Conservation (phyloP, 2,329 filamentous ascomycete genomes). For the Tolypocladium guangdongense region DNA sequence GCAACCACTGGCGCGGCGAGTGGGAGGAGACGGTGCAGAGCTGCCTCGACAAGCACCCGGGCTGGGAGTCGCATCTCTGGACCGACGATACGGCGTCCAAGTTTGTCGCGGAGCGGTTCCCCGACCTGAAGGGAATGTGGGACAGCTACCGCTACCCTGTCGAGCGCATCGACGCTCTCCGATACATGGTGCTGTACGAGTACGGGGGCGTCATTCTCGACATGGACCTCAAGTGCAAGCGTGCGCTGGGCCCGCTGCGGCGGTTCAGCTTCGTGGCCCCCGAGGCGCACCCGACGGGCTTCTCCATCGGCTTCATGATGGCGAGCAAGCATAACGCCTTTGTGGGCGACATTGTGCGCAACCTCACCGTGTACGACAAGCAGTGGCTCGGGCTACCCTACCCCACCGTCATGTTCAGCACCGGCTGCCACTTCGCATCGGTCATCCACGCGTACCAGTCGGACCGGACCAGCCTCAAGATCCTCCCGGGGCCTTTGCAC, state of each 20-base stretch:
- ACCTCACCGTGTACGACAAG: slow-evolving; percentile 22
- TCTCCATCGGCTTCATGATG: slow-evolving; percentile 32
- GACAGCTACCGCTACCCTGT: slow-evolving; percentile 54
- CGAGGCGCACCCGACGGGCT: slow-evolving; percentile 26
- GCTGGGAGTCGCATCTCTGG: slow-evolving; percentile 17
- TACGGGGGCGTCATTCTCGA: slow-evolving; percentile 19
- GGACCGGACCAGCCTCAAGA: slow-evolving; percentile 20
- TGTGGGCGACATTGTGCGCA: slow-evolving; percentile 20
- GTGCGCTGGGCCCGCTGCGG: slow-evolving; percentile 25
- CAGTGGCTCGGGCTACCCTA: slow-evolving; percentile 29
- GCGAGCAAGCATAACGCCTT: slow-evolving; percentile 21
- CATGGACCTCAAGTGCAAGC: slow-evolving; percentile 22
- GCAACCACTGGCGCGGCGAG: slow-evolving; percentile 7
- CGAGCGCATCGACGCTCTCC: slow-evolving; percentile 58
- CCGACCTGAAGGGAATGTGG: slow-evolving; percentile 23
- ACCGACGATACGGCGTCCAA: slow-evolving; percentile 9
- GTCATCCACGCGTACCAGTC: slow-evolving; percentile 25
- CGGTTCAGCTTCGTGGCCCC: slow-evolving; percentile 30
- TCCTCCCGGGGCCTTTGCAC: slow-evolving; percentile 25
- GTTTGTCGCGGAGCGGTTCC: slow-evolving; percentile 10
- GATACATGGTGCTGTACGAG: slow-evolving; percentile 37
- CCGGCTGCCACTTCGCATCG: slow-evolving; percentile 30
- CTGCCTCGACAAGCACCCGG: slow-evolving; percentile 21
- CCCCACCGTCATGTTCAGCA: slow-evolving; percentile 31
- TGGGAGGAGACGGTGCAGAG: slow-evolving; percentile 20